phyloP scores from a whole-genome alignment of 805 yeast genomes.

The Myxozyma sirexii region DNA sequence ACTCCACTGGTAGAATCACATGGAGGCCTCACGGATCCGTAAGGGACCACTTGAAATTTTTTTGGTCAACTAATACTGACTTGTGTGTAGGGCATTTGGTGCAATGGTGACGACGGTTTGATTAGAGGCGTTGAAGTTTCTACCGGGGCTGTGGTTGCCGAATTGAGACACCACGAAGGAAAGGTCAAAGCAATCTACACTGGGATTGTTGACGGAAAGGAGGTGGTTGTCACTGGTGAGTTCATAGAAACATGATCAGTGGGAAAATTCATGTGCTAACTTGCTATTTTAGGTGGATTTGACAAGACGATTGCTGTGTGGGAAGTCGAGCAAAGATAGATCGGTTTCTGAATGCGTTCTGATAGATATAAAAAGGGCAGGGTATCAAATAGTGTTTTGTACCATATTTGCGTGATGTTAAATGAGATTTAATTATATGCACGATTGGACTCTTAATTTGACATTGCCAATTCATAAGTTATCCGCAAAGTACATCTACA shows the following conservation, averaged over 20 bases:
- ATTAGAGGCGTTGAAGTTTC: constrained; percentile 61
- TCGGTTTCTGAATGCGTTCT: neutral
- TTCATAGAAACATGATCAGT: no score
- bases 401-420: no score
- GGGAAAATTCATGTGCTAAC: neutral
- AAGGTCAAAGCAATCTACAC: constrained; percentile 52
- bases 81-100: constrained; percentile 57
- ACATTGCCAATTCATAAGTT: no score
- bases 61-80: neutral
- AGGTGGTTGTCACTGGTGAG: constrained; percentile 49
- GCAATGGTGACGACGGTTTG: constrained; percentile 68
- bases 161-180: constrained; percentile 47
- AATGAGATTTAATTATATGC: no score
- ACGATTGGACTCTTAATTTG: no score
- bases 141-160: constrained; percentile 44
- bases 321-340: constrained; percentile 34
- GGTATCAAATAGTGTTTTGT: neutral
- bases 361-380: neutral
- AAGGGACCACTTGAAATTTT: neutral
- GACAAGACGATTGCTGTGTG: constrained; percentile 46
- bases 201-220: constrained; percentile 41
- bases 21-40: constrained; percentile 48
- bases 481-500: no score
- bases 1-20: constrained; percentile 52
- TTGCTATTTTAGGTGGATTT: constrained; percentile 46